A percentile compares a stretch with the other conserved stretches of the same genome.
These are phyloP conservation scores for Vigna trinervia DNA, from an alignment of 306 rosid genomes.

Conservation along the genomic window DNA sequence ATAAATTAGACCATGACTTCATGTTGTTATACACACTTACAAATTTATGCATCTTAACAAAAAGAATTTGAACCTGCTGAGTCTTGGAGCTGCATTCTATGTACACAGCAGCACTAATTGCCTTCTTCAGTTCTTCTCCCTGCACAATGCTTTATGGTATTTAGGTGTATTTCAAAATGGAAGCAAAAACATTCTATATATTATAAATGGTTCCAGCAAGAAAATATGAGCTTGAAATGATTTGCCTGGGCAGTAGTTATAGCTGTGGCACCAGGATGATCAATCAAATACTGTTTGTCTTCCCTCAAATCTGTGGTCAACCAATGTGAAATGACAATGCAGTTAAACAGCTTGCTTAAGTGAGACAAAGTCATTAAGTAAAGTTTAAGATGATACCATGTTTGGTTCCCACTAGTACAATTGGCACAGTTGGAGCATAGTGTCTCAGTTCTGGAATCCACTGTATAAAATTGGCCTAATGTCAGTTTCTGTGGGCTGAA, in stretches of 20 bases:
- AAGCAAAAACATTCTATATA: neutral
- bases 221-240: neutral
- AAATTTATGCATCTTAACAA: neutral
- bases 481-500: neutral
- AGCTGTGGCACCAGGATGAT: constrained; percentile 19
- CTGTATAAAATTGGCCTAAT: neutral
- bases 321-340: neutral
- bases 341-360: neutral
- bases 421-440: constrained; percentile 14
- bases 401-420: constrained; percentile 28
- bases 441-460: constrained; percentile 25
- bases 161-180: neutral
- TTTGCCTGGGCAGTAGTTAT: constrained; percentile 15
- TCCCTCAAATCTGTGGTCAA: constrained; percentile 12
- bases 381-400: constrained; percentile 29
- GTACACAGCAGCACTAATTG: constrained; percentile 18
- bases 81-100: constrained; percentile 27
- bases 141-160: neutral
- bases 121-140: constrained; percentile 27
- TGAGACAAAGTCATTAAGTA: neutral
- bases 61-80: constrained; percentile 7
- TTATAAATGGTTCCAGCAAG: neutral
- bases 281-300: constrained; percentile 13
- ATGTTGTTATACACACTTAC: neutral
- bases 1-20: neutral